Conservation (phyloP, 78 protist genomes). For the Pigoraptor vietnamica region DNA sequence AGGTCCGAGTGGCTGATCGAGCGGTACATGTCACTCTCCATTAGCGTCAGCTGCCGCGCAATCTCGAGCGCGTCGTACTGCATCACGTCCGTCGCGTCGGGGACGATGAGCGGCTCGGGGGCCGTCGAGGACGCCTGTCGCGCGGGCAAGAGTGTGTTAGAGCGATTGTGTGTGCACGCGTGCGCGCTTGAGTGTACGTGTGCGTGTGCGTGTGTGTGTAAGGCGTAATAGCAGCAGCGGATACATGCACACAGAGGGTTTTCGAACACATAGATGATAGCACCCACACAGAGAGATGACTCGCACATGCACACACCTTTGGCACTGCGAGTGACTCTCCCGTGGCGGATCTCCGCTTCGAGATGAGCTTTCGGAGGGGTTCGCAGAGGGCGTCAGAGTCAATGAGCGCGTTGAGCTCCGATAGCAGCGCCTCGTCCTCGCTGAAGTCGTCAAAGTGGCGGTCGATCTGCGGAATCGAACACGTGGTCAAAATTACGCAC, state of each 20-base stretch:
- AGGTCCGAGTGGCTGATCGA: background rate
- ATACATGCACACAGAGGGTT: background rate
- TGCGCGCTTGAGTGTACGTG: background rate
- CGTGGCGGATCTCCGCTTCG: too few relatives aligned
- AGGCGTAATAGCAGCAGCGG: background rate
- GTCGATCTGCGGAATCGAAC: background rate
- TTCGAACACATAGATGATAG: too few relatives aligned
- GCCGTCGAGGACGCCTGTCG: too few relatives aligned
- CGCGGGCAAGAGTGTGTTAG: too few relatives aligned
- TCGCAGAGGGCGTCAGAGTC: background rate
- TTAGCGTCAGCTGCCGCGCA: conserved; percentile 22
- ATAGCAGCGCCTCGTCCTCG: background rate
- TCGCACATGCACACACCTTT: too few relatives aligned
- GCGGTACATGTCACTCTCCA: background rate
- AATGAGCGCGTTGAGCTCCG: background rate
- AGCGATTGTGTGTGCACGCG: background rate
- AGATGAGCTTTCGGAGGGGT: background rate
- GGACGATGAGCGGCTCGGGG: too few relatives aligned
- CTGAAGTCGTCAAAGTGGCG: background rate
- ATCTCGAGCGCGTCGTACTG: background rate
- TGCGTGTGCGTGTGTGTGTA: background rate
- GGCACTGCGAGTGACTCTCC: too few relatives aligned
- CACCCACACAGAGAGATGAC: too few relatives aligned
- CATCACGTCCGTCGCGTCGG: background rate
- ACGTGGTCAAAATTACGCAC: background rate